Percentiles rank a stretch among this genome's conserved stretches.
Evolutionary conservation across 805 yeast genomes (phyloP).

Genomic region (Wickerhamomyces queroliae): DNA sequence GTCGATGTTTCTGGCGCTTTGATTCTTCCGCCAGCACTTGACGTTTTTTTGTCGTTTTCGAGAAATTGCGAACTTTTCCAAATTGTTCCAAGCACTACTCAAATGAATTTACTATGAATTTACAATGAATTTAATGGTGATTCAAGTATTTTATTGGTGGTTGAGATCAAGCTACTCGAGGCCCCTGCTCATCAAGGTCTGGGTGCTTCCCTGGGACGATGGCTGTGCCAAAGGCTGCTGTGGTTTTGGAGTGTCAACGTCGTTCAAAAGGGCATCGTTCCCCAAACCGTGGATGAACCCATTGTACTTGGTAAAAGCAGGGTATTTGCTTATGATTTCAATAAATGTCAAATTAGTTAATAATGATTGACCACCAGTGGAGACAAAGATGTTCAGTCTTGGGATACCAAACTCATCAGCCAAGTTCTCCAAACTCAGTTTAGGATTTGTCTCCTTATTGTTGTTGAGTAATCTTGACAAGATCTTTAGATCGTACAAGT

Average conservation of each 20-base stretch:
- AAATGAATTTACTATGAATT: too few relatives aligned
- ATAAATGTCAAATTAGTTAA: constrained; percentile 61
- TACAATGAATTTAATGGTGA: too few relatives aligned
- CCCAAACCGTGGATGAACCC: constrained; percentile 51
- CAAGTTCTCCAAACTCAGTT: constrained; percentile 51
- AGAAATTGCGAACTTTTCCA: too few relatives aligned
- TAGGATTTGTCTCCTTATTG: constrained; percentile 14
- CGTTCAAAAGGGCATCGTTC: constrained; percentile 6
- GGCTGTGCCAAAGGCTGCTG: constrained; percentile 1
- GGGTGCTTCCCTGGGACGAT: background rate
- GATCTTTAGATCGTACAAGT: constrained; percentile 73
- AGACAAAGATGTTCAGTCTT: constrained; percentile 47
- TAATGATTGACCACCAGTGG: constrained; percentile 58
- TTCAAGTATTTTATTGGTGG: too few relatives aligned
- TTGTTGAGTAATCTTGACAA: constrained; percentile 25
- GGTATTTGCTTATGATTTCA: constrained; percentile 34
- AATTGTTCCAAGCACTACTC: too few relatives aligned
- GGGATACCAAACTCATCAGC: constrained; percentile 71
- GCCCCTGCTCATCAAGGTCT: too few relatives aligned
- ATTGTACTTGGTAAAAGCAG: constrained; percentile 33
- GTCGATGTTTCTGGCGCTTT: too few relatives aligned
- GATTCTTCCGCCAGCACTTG: too few relatives aligned
- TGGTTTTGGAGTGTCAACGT: background rate
- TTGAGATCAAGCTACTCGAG: too few relatives aligned
- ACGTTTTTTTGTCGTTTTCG: too few relatives aligned